Evolutionary conservation across 2,329 filamentous ascomycete species (phyloP).

Genomic region (Xylariaceae sp.): DNA sequence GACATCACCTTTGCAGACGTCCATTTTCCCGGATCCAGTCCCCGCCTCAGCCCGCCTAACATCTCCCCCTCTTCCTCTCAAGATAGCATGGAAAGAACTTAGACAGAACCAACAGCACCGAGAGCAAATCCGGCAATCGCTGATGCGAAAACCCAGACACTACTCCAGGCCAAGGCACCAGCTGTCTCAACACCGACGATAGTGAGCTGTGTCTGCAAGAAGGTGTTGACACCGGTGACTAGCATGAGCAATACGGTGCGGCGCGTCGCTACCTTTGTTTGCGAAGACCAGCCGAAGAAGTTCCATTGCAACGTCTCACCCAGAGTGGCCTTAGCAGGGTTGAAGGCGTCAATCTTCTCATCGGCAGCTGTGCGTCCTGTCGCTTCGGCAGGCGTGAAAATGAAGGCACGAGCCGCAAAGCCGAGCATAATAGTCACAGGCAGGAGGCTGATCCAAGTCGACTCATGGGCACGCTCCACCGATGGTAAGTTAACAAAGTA

Average conservation of each 20-base stretch:
- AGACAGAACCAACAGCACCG: slow-evolving; percentile 39
- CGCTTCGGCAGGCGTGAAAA: slow-evolving; percentile 65
- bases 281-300: slow-evolving; percentile 61
- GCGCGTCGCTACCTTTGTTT: slow-evolving; percentile 57
- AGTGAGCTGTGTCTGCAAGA: slow-evolving; percentile 60
- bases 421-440: slow-evolving; percentile 58
- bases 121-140: slow-evolving; percentile 53
- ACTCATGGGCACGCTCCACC: slow-evolving; percentile 61
- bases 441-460: slow-evolving; percentile 56
- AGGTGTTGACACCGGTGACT: slow-evolving; percentile 54
- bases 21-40: no score
- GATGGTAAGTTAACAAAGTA: slow-evolving; percentile 70
- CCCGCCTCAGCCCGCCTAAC: no score
- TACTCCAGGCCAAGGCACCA: slow-evolving; percentile 68
- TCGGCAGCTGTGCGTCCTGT: slow-evolving; percentile 46
- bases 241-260: slow-evolving; percentile 57
- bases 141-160: slow-evolving; percentile 66
- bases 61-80: no score
- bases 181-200: slow-evolving; percentile 63
- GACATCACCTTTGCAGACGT: no score
- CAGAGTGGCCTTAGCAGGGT: slow-evolving; percentile 60
- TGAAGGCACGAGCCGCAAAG: slow-evolving; percentile 65
- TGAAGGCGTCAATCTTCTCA: slow-evolving; percentile 49
- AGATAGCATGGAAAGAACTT: no score
- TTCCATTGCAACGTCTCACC: slow-evolving; percentile 67